Evolutionary conservation across 768 basidiomycete species (phyloP).

Genomic region (Udeniomyces megalosporus): DNA sequence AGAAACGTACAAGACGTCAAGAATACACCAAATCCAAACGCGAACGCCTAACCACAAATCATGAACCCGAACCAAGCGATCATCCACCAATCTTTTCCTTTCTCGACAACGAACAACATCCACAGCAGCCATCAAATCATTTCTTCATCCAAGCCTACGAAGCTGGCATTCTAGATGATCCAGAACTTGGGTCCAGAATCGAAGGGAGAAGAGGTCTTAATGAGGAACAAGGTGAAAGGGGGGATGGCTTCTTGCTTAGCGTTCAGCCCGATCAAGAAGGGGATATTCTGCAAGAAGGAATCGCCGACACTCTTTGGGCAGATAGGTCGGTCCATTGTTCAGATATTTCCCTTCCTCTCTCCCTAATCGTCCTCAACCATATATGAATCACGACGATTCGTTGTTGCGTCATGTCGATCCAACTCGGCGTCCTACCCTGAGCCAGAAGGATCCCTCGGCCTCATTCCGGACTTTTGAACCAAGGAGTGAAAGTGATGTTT

Average conservation of each 20-base stretch:
- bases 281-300: conserved; percentile 17
- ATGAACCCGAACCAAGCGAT: too few relatives aligned
- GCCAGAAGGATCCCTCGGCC: conserved; percentile 1
- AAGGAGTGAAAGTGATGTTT: too few relatives aligned
- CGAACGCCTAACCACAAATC: too few relatives aligned
- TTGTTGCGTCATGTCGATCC: conserved; percentile 18
- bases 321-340: conserved; percentile 46
- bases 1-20: background rate
- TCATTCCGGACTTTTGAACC: too few relatives aligned
- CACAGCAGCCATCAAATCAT: conserved; percentile 12
- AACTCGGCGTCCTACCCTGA: background rate
- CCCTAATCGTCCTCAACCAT: background rate
- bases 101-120: background rate
- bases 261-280: conserved; percentile 26
- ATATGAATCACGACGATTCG: conserved; percentile 3
- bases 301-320: conserved; percentile 45
- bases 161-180: conserved; percentile 45
- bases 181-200: conserved; percentile 3
- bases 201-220: background rate
- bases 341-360: conserved; percentile 17
- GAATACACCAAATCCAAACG: too few relatives aligned
- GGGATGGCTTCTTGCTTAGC: conserved; percentile 28
- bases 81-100: background rate
- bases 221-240: background rate
- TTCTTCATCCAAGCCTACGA: conserved; percentile 54